These are phyloP conservation scores for Tuber melanosporum DNA, from an alignment of 495 filamentous ascomycete species.

Conservation along the genomic window DNA sequence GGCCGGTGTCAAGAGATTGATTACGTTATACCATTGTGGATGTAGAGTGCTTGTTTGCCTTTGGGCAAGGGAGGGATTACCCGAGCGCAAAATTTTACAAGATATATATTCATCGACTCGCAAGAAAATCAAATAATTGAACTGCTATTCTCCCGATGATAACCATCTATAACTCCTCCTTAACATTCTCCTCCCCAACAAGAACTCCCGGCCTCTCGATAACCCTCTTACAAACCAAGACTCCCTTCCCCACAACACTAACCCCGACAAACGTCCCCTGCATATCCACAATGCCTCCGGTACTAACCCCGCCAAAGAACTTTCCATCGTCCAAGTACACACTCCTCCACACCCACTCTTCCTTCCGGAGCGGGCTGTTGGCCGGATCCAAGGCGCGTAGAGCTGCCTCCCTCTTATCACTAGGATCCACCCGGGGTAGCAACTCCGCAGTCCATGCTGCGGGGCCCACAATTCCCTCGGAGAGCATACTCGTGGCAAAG, in stretches of 20 bases:
- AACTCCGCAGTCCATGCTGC: slow-evolving; percentile 32
- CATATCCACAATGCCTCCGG: slow-evolving; percentile 26
- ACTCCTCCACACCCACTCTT: slow-evolving; percentile 37
- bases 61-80: too few species aligned
- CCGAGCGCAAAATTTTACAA: background rate
- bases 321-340: slow-evolving; percentile 40
- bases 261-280: slow-evolving; percentile 34
- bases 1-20: too few species aligned
- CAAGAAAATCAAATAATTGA: background rate
- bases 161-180: background rate
- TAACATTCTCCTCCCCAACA: background rate
- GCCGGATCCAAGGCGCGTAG: slow-evolving; percentile 27
- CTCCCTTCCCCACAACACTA: slow-evolving; percentile 26
- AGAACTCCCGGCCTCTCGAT: slow-evolving; percentile 20
- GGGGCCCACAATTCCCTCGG: background rate
- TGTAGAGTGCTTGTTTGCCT: too few species aligned
- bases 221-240: slow-evolving; percentile 27
- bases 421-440: slow-evolving; percentile 16
- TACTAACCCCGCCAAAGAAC: slow-evolving; percentile 29
- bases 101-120: background rate
- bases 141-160: background rate
- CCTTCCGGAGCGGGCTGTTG: slow-evolving; percentile 28
- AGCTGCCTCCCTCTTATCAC: slow-evolving; percentile 23
- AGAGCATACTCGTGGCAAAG: slow-evolving; percentile 19
- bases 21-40: too few species aligned